phyloP scores from a whole-genome alignment of 805 yeast genomes.

The Pichia eremophila region DNA sequence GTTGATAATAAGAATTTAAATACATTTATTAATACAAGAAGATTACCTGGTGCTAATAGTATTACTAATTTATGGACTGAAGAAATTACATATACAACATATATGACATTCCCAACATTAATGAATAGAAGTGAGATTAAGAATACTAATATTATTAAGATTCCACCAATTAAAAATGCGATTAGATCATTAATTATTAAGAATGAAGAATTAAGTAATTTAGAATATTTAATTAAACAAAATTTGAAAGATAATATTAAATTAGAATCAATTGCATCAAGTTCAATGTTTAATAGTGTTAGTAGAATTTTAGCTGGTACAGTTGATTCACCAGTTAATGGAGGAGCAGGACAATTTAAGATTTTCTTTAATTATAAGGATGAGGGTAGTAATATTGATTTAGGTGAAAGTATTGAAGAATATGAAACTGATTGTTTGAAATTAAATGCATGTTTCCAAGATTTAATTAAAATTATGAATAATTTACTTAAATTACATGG shows the following conservation, averaged over 20 bases:
- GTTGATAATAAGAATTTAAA: slow-evolving; percentile 67
- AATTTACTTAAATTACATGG: slow-evolving; percentile 65
- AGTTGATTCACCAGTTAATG: slow-evolving; percentile 86
- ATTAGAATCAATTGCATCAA: slow-evolving; percentile 15
- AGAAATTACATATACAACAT: slow-evolving; percentile 70
- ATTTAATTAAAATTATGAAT: slow-evolving; percentile 54
- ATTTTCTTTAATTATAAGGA: slow-evolving; percentile 39
- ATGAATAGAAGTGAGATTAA: slow-evolving; percentile 76
- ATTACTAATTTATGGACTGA: slow-evolving; percentile 82
- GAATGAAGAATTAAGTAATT: slow-evolving; percentile 61
- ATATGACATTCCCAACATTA: slow-evolving; percentile 73
- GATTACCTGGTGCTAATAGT: slow-evolving; percentile 63
- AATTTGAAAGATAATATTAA: slow-evolving; percentile 28
- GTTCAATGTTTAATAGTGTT: slow-evolving; percentile 47
- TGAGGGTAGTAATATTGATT: slow-evolving; percentile 5
- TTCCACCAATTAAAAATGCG: slow-evolving; percentile 85
- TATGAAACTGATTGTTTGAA: slow-evolving; percentile 17
- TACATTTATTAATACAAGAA: slow-evolving; percentile 58
- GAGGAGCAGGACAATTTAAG: slow-evolving; percentile 81
- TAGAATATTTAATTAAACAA: slow-evolving; percentile 51
- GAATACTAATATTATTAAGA: slow-evolving; percentile 34
- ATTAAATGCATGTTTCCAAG: slow-evolving; percentile 49
- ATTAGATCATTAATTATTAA: slow-evolving; percentile 54
- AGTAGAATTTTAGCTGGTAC: slow-evolving; percentile 74
- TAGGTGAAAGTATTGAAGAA: slow-evolving; percentile 16